Base-by-base conservation (phyloP, 169 alveolate genomes). In the Fabrea salina region DNA sequence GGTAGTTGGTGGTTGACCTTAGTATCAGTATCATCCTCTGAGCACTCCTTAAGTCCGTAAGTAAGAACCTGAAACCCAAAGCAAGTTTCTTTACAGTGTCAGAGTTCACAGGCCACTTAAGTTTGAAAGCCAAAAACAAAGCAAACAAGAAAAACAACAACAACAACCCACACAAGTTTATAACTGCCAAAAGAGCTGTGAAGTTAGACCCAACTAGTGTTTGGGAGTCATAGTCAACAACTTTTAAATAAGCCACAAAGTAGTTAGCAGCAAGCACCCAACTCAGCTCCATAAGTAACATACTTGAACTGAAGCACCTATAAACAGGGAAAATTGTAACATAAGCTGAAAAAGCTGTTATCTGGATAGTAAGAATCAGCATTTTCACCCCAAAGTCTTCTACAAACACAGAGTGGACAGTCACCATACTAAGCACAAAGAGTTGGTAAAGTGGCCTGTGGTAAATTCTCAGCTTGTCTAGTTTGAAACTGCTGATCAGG, bases 221-320 rank as follows among this genome's bases (percentile, higher is more conserved):
- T 25, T 56, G 37, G 11, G 67, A 0, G 33, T 56, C 33, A 25
- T 56, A 56, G 2, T 25, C 27, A 11, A 35, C 22, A 3, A 35
- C 67, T 25, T 25, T 56, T 27, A 56, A 35, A 3, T 19, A 56
- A 22, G 40, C 67, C 11, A 56, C 11, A 35, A 56, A 56, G 40
- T 22, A n/a, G 30, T 56, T 56, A 22, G 67, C 67, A 22, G 67
- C 11, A 19, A 56, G n/a, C 11, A 56, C 2, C 67, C 67, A 56
- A 0, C n/a, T 27, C n/a, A n/a, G n/a, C 2, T 22, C n/a, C 16
- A 16, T 11, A 56, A 22, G 30, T n/a, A 56, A 25, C n/a, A 1
- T 22, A 35, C 67, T 56, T 56, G 67, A 56, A 56, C 67, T 56
- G n/a, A 56, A 22, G 27, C 67, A 56, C 11, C 67, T 16, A 35